Base-by-base conservation (phyloP, 768 basidiomycete genomes). In the Xerocomus potaroensis region DNA sequence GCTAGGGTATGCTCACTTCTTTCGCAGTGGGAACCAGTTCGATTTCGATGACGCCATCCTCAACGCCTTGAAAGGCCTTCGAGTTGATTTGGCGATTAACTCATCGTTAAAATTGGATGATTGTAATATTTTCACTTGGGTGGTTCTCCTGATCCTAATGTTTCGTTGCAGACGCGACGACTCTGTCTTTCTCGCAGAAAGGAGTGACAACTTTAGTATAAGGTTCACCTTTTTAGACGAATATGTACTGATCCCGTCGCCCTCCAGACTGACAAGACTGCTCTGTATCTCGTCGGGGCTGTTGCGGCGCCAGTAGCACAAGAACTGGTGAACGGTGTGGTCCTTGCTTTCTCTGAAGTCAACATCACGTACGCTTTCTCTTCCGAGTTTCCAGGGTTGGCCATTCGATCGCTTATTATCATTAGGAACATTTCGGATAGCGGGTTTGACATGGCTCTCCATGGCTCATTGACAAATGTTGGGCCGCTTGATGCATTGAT, bases 401-500 rank as follows among this genome's bases (percentile, higher is more conserved):
- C 36, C 77, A 78, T 30, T 74, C 75, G 24, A 74, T 72, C n/a
- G 72, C 81, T 35, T 66, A 83, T 23, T 69, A 73, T 2, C 73
- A 50, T 63, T 69, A 79, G 77, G 30, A 74, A 79, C 49, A 72
- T 81, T 16, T 67, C 79, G 4, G 65, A 87, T 36, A 69, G 72
- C 2, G 85, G 85, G 2, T 87, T 87, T 55, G 75, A 81, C 58
- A 63, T 87, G 21, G 63, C 75, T 3, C 67, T 88, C 5, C 70
- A 68, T 18, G 83, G 83, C 12, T 79, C 81, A 11, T 59, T 84
- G 43, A 81, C 78, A 1, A 77, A 80, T 41, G 63, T 76, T 6
- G 85, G 85, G 0, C 84, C 85, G 18, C 70, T 88, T 41, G 84
- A 87, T 65, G 84, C 83, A 3, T 55, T 73, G 38, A 86, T 88